phyloP scores from a whole-genome alignment of 164 flowering plant species.

The Nymphaea thermarum region DNA sequence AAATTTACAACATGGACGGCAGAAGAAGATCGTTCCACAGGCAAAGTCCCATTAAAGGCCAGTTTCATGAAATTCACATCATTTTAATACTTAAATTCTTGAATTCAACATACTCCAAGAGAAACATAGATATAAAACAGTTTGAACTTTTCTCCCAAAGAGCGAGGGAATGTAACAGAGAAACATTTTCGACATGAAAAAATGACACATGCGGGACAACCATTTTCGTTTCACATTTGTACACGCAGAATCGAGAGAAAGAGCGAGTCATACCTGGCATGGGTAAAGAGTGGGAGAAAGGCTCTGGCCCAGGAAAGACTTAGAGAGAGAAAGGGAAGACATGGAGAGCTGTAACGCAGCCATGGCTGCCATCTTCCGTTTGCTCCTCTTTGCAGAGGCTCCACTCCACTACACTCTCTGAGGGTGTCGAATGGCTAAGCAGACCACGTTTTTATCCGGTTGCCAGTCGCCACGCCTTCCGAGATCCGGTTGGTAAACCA shows the following conservation, averaged over 20 bases:
- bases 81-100: no score
- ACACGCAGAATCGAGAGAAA: not conserved
- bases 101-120: no score
- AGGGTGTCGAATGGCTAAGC: not conserved
- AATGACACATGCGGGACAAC: not conserved
- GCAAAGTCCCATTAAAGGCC: no score
- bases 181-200: not conserved
- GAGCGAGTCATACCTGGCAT: conserved; percentile 21
- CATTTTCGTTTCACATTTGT: not conserved
- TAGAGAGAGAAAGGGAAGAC: conserved; percentile 61
- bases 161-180: not conserved
- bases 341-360: conserved; percentile 80
- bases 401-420: not conserved
- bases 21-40: no score
- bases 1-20: no score
- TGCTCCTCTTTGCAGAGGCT: not conserved
- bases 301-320: conserved; percentile 68
- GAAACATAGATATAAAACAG: no score
- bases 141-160: not conserved
- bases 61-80: no score
- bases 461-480: no score
- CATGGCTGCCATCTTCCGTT: conserved; percentile 42
- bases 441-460: not conserved
- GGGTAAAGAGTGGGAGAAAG: conserved; percentile 32
- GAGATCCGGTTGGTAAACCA: no score